Evolutionary conservation across 2,329 filamentous ascomycete species (phyloP).

Genomic region (Colletotrichum falcatum): DNA sequence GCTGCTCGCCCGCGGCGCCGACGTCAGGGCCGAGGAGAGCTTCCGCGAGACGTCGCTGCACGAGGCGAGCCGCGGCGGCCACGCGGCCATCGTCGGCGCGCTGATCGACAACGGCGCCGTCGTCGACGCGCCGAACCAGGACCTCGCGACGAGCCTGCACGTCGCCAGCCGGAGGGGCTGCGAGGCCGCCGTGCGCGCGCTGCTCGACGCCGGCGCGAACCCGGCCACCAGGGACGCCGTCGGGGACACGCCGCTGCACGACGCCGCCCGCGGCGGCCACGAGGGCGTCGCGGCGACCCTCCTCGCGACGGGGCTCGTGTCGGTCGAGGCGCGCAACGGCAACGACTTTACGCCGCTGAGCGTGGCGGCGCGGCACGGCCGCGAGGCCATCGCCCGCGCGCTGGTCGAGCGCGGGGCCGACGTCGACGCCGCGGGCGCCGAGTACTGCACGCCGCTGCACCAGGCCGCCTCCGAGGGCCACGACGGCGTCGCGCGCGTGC

Average conservation of each 20-base stretch:
- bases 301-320: constrained; percentile 38
- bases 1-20: constrained; percentile 36
- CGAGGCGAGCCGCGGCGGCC: constrained; percentile 35
- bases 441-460: constrained; percentile 42
- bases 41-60: constrained; percentile 40
- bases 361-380: constrained; percentile 39
- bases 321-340: constrained; percentile 40
- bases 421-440: constrained; percentile 38
- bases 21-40: constrained; percentile 39
- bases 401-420: constrained; percentile 43
- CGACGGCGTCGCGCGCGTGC: constrained; percentile 31
- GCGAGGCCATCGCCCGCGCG: constrained; percentile 41
- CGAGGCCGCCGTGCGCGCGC: constrained; percentile 7
- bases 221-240: constrained; percentile 41
- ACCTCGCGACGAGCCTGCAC: constrained; percentile 41
- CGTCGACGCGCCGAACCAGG: constrained; percentile 37
- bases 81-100: constrained; percentile 24
- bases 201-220: constrained; percentile 38
- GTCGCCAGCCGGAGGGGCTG: constrained; percentile 31
- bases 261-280: constrained; percentile 38
- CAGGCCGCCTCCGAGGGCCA: constrained; percentile 42
- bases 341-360: constrained; percentile 42
- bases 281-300: constrained; percentile 37
- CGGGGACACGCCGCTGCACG: constrained; percentile 41
- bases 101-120: constrained; percentile 39